Evolutionary conservation across 768 basidiomycete species (phyloP), one percentile per base, ranked within the genome.

Genomic region (Pleurotus giganteus): DNA sequence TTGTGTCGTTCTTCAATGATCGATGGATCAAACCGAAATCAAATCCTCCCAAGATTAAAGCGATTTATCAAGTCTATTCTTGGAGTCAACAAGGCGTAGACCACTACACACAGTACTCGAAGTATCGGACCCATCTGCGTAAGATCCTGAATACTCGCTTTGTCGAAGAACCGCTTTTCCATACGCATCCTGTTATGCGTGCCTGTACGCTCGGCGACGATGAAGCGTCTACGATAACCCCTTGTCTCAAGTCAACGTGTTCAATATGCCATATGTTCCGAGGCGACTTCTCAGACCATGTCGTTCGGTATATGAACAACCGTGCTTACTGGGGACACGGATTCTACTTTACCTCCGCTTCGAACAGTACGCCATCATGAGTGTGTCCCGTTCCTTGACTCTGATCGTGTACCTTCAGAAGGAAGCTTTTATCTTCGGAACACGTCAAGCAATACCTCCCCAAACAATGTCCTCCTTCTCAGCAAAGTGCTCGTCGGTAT

Each of bases 161-260:
- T 17, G 32, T 51, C 32, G 49, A 51, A 15, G 49, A 51, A 51
- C 34, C 49, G 4, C 49, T 51, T 4, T 51, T 51, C 21, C 49
- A 51, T 26, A 51, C 49, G 2, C 49, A 51, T 37, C 34, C 21
- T 11, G 24, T 37, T 4, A 24, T 21, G 9, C 49, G 49, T 7
- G 21, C 15, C 36, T 51, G 49, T 37, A 34, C 29, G 12, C 49
- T 51, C 27, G 49, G 49, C 21, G 49, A 51, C 49, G 34, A 51
- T 19, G 21, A 32, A 1, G 29, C 49, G 19, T n/a, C n/a, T 4
- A 37, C 49, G 34, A 37, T 37, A 4, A 36, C 21, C 6, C 49
- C 49, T 11, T 51, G 49, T 26, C 37, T 34, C 19, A 51, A 51
- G 17, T 12, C 49, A 21, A 17, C 31, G 8, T 51, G 49, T 37